These are phyloP conservation scores for Saraca asoca DNA, from an alignment of 331 rosid genomes.

Conservation along the genomic window DNA sequence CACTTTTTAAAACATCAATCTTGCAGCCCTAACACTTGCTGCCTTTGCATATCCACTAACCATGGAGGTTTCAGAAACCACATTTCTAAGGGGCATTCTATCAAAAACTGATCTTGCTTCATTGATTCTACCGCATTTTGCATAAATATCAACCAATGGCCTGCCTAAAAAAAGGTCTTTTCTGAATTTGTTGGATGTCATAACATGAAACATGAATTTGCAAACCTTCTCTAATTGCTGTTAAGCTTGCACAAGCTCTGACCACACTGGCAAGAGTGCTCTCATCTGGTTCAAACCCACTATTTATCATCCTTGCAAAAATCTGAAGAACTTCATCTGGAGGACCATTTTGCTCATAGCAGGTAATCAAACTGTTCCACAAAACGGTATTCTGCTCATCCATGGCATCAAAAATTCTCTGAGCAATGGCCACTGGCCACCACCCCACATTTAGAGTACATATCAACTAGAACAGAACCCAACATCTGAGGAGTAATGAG, in stretches of 20 bases:
- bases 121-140: slow-evolving; percentile 52
- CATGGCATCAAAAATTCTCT: slow-evolving; percentile 58
- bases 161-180: slow-evolving; percentile 55
- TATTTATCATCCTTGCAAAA: slow-evolving; percentile 55
- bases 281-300: slow-evolving; percentile 56
- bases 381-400: slow-evolving; percentile 50
- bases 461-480: slow-evolving; percentile 53
- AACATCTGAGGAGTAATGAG: slow-evolving; percentile 37
- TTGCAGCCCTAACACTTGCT: slow-evolving; percentile 54
- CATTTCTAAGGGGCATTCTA: slow-evolving; percentile 57
- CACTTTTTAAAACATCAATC: slow-evolving; percentile 60
- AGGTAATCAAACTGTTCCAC: slow-evolving; percentile 70
- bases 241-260: slow-evolving; percentile 61
- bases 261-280: slow-evolving; percentile 65
- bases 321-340: slow-evolving; percentile 50
- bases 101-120: slow-evolving; percentile 57
- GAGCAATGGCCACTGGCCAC: slow-evolving; percentile 56
- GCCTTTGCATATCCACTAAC: slow-evolving; percentile 62
- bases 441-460: slow-evolving; percentile 49
- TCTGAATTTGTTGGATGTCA: slow-evolving; percentile 45
- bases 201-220: slow-evolving; percentile 53
- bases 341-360: slow-evolving; percentile 68
- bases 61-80: slow-evolving; percentile 68
- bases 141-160: slow-evolving; percentile 68
- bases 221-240: slow-evolving; percentile 54